Evolutionary conservation across 73 alveolate genomes (phyloP).

Genomic region (Paramecium biaurelia): DNA sequence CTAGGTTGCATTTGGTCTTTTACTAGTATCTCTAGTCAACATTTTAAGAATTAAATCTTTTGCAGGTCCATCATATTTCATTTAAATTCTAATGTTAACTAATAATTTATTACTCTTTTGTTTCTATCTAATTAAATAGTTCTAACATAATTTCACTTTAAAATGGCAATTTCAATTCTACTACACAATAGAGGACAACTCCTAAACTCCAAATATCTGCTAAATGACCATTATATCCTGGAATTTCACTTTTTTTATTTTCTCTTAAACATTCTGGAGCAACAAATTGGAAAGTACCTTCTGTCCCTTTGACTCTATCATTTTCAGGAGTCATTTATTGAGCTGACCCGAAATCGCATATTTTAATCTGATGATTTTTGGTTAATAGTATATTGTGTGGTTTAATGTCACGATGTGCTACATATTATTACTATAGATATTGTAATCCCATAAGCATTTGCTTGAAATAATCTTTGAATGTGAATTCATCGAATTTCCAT

Average conservation of each 20-base stretch:
- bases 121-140: conserved; percentile 37
- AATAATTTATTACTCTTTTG: conserved; percentile 48
- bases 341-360: conserved; percentile 85
- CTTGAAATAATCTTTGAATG: background rate
- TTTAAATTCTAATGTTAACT: background rate
- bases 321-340: conserved; percentile 65
- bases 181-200: conserved; percentile 72
- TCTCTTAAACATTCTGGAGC: conserved; percentile 64
- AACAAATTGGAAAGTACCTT: conserved; percentile 67
- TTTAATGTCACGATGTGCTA: conserved; percentile 88
- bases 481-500: conserved; percentile 37
- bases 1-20: conserved; percentile 20
- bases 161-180: conserved; percentile 55
- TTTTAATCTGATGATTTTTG: conserved; percentile 71
- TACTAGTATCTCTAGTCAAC: conserved; percentile 14
- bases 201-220: conserved; percentile 87
- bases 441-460: background rate
- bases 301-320: conserved; percentile 80
- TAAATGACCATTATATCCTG: conserved; percentile 73
- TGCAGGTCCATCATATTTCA: conserved; percentile 41
- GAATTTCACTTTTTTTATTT: conserved; percentile 49
- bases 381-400: conserved; percentile 87
- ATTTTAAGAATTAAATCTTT: background rate
- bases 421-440: conserved; percentile 55
- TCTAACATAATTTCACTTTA: conserved; percentile 34